Percentiles rank a stretch among this genome's conserved stretches.
phyloP scores from a whole-genome alignment of 106 monocot species.

The Dendrobium catenatum region DNA sequence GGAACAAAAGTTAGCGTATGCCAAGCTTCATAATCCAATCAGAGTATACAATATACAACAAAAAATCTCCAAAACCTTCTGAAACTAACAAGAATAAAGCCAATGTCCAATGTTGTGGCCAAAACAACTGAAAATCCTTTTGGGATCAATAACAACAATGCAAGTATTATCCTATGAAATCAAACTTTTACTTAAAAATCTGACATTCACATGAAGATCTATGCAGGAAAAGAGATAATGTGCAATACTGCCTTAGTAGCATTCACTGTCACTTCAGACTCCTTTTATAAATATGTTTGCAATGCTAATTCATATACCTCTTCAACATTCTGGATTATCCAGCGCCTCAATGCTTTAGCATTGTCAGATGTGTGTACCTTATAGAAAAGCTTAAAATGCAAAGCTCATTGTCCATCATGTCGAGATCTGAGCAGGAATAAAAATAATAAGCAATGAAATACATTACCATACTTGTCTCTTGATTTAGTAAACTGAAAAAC shows the following conservation, averaged over 20 bases:
- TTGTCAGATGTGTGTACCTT: not conserved
- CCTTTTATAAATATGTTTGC: not conserved
- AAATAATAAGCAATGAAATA: slow-evolving; percentile 8
- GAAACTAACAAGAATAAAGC: too few relatives aligned
- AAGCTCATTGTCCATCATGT: slow-evolving; percentile 2
- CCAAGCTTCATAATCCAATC: not conserved
- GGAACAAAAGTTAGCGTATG: not conserved
- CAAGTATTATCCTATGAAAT: not conserved
- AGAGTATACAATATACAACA: not conserved
- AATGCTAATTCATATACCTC: not conserved
- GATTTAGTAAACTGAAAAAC: not conserved
- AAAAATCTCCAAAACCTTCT: not conserved
- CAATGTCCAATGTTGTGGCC: not conserved
- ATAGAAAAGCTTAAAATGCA: slow-evolving; percentile 4
- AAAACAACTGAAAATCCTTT: not conserved
- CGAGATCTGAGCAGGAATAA: not conserved
- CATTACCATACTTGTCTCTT: not conserved
- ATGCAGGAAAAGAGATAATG: not conserved
- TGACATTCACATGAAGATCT: not conserved
- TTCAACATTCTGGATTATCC: not conserved
- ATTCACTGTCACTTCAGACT: not conserved
- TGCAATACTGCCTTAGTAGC: not conserved
- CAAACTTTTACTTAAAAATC: not conserved
- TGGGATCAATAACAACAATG: not conserved
- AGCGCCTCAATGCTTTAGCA: not conserved